Percentiles rank a stretch among this genome's conserved stretches.
phyloP scores from a whole-genome alignment of 140 eudicot genomes.

The Senecio squalidus region DNA sequence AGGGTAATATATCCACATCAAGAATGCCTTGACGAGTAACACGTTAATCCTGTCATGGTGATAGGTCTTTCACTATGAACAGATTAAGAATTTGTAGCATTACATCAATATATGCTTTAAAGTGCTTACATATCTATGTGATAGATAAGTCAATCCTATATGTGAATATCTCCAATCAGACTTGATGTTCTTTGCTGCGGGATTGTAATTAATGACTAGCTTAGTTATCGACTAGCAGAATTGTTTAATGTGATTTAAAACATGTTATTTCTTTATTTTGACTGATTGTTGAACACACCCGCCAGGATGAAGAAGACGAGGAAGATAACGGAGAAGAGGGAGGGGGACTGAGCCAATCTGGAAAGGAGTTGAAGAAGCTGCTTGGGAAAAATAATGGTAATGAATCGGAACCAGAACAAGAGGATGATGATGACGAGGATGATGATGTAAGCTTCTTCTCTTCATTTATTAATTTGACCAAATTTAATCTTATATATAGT shows the following conservation, averaged over 20 bases:
- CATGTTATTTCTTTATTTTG: background rate
- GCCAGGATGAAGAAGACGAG: constrained; percentile 94
- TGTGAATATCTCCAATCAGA: too few species aligned
- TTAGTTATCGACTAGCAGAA: too few species aligned
- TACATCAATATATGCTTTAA: too few species aligned
- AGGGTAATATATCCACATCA: constrained; percentile 1
- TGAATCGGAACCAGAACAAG: constrained; percentile 91
- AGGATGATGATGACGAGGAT: constrained; percentile 75
- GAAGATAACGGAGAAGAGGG: constrained; percentile 75
- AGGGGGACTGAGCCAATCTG: constrained; percentile 96
- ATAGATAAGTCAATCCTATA: too few species aligned
- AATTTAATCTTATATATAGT: background rate
- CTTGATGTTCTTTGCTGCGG: too few species aligned
- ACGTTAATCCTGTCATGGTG: background rate
- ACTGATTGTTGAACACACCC: background rate
- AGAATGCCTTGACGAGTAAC: constrained; percentile 1
- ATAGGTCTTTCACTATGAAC: background rate
- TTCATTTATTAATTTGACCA: background rate
- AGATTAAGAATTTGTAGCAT: background rate
- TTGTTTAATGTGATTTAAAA: too few species aligned
- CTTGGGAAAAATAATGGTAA: constrained; percentile 79
- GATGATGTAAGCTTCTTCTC: constrained; percentile 54
- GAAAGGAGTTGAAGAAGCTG: constrained; percentile 88
- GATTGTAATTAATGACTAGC: too few species aligned
- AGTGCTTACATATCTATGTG: too few species aligned